Evolutionary conservation across 495 filamentous ascomycete species (phyloP), one percentile per base, ranked within the genome.

Genomic region (Penicillium roqueforti): DNA sequence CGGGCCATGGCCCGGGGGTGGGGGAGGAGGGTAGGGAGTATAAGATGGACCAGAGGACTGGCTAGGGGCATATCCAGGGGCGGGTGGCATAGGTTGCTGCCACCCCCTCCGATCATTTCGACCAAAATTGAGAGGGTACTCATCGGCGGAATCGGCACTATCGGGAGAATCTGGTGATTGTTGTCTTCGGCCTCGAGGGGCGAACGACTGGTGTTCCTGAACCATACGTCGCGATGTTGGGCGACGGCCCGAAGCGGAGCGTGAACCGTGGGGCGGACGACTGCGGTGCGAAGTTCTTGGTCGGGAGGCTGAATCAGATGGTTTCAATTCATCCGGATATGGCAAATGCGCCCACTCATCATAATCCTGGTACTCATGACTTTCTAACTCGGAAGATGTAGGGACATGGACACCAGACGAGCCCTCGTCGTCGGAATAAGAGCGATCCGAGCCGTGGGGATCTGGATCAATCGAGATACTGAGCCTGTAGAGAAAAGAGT

Each of bases 281-380:
- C 68, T 70, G 45, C 71, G 78, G 57, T 75, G 71, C 20, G 76
- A 75, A 41, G 79, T 79, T 45, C 80, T 77, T 53, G 82, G 79
- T 54, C 82, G 75, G 57, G 84, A 92, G 25, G 89, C 89, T n/a
- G 89, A 92, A 74, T 95, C 89, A 32, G 85, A 87, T 20, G 88
- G 87, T 47, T 86, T 84, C 59, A 93, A 71, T 60, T 92, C 88
- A 62, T 85, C 85, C 53, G 74, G 75, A 56, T 79, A 79, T 52
- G 73, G 46, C 49, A 76, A 54, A 50, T 73, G 63, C 54, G 76
- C 75, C 64, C 81, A 82, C 59, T 83, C 79, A 51, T 73, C 77
- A 26, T 83, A 77, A 22, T 80, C 71, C 34, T 68, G 65, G 62
- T 71, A 77, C 39, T 73, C 76, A 71, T 79, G 75, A 68, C 78